Evolutionary conservation across 306 rosid genomes (phyloP).

Genomic region (Chamaecrista fasciculata): DNA sequence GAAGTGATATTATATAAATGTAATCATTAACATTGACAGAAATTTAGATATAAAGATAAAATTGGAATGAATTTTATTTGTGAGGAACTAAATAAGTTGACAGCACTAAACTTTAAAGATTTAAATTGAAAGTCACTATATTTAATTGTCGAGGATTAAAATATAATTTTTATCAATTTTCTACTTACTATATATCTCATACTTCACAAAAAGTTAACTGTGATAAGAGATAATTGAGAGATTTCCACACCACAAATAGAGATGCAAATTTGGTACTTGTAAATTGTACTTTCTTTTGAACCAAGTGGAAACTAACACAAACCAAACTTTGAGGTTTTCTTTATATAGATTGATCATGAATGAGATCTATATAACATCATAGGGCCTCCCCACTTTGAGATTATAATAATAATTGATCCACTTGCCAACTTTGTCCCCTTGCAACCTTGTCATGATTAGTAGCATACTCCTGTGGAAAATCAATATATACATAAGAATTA

Average conservation of each 20-base stretch:
- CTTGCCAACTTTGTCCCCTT: slow-evolving; percentile 57
- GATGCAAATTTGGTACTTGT: neutral
- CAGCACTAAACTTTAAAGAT: no score
- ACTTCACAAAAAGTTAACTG: neutral
- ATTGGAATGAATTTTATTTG: no score
- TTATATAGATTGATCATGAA: slow-evolving; percentile 19
- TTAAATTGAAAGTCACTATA: no score
- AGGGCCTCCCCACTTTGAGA: slow-evolving; percentile 32
- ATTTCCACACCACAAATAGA: slow-evolving; percentile 6
- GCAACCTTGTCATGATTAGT: slow-evolving; percentile 62
- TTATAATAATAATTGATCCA: slow-evolving; percentile 36
- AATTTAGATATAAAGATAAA: no score
- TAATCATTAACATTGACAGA: no score
- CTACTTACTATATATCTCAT: no score
- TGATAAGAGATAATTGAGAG: slow-evolving; percentile 20
- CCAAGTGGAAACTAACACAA: slow-evolving; percentile 20
- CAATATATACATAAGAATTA: slow-evolving; percentile 20
- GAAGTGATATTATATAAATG: no score
- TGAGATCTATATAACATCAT: slow-evolving; percentile 42
- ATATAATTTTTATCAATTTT: no score
- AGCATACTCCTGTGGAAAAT: slow-evolving; percentile 47
- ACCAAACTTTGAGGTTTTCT: neutral
- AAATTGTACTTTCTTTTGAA: neutral
- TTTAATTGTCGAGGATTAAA: no score
- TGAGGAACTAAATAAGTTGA: no score